Conservation (phyloP, 345 rosid species). For the Clarkia xantiana region DNA sequence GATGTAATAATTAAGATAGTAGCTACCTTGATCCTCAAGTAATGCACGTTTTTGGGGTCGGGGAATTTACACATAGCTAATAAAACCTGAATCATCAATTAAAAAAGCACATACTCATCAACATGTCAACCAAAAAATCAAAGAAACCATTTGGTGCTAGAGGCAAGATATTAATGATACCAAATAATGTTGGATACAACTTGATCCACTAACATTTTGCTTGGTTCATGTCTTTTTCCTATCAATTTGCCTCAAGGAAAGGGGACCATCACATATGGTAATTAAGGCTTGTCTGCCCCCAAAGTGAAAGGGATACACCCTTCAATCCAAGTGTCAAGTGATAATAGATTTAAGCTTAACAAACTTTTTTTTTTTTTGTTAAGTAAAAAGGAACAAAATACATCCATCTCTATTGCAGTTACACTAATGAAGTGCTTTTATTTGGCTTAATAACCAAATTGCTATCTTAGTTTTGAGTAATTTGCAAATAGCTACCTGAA, state of each 20-base stretch:
- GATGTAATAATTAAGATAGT: no score
- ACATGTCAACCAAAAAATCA: no score
- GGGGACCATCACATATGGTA: slow-evolving; percentile 28
- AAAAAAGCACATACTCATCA: no score
- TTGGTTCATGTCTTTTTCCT: slow-evolving; percentile 11
- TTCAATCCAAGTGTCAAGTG: background rate
- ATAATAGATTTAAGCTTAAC: background rate
- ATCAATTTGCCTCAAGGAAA: slow-evolving; percentile 6
- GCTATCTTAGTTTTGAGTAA: no score
- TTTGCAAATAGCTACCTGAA: no score
- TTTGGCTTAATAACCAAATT: no score
- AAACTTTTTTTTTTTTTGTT: background rate
- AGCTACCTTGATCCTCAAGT: no score
- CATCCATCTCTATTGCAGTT: background rate
- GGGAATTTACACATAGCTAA: no score
- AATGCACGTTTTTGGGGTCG: no score
- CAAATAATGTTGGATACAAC: slow-evolving; percentile 12
- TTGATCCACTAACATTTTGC: slow-evolving; percentile 12
- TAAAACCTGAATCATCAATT: no score
- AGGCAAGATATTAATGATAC: slow-evolving; percentile 5
- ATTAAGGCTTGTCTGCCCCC: slow-evolving; percentile 6
- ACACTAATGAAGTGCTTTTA: slow-evolving; percentile 11
- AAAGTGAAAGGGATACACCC: slow-evolving; percentile 18
- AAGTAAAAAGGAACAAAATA: background rate
- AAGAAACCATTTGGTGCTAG: no score